A percentile compares a stretch with the other conserved stretches of the same genome.
phyloP scores from a whole-genome alignment of 805 yeast species.

The Komagataella mondaviorum region DNA sequence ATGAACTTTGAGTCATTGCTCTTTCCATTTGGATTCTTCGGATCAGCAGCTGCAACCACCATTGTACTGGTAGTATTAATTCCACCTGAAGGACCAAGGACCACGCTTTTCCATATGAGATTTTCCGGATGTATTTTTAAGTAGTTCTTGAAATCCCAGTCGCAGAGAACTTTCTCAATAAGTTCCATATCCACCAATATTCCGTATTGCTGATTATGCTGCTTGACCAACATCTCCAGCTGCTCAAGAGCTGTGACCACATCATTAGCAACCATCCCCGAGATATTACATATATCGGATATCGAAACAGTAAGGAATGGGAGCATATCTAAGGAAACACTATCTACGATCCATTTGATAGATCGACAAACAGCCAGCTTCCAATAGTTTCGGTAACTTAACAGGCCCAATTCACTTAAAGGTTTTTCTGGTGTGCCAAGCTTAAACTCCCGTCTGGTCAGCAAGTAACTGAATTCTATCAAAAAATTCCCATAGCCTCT shows the following conservation, averaged over 20 bases:
- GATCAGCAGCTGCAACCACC: conserved; percentile 13
- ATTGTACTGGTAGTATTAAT: conserved; percentile 47
- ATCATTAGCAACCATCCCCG: conserved; percentile 84
- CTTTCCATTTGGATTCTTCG: conserved; percentile 10
- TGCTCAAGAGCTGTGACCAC: conserved; percentile 80
- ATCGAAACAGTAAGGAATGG: conserved; percentile 27
- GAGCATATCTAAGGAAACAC: not conserved
- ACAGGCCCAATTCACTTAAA: conserved; percentile 69
- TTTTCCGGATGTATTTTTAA: conserved; percentile 31
- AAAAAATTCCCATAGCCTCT: conserved; percentile 82
- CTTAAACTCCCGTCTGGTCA: conserved; percentile 62
- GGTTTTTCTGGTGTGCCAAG: conserved; percentile 96
- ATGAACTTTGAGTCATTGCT: conserved; percentile 13
- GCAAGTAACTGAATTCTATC: conserved; percentile 78
- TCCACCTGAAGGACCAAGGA: conserved; percentile 82
- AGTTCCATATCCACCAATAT: conserved; percentile 33
- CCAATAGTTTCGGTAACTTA: conserved; percentile 87
- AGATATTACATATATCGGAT: conserved; percentile 45
- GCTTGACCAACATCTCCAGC: conserved; percentile 42
- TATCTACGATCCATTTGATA: conserved; percentile 1
- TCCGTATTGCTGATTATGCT: conserved; percentile 32
- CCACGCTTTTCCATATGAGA: conserved; percentile 69
- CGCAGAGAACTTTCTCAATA: conserved; percentile 26
- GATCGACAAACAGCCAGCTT: conserved; percentile 44
- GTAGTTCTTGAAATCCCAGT: conserved; percentile 44